Conservation (phyloP, 768 basidiomycete genomes). For the Kwoniella mangroviensis region DNA sequence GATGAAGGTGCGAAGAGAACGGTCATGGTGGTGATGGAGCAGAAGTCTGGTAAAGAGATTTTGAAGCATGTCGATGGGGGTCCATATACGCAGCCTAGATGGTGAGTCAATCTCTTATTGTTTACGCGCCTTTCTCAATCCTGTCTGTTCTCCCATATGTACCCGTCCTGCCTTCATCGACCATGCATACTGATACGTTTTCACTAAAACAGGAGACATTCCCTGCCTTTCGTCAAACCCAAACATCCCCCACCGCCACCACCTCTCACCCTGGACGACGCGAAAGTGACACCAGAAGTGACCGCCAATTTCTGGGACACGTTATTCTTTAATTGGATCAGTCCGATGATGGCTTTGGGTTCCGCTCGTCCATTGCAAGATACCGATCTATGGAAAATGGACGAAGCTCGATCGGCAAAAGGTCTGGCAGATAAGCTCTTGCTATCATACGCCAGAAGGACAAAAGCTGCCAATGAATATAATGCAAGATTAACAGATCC, state of each 20-base stretch:
- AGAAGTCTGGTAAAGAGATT: conserved; percentile 46
- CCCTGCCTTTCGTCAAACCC: conserved; percentile 51
- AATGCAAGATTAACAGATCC: conserved; percentile 72
- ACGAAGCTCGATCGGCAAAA: conserved; percentile 66
- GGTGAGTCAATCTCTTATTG: conserved; percentile 31
- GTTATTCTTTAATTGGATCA: conserved; percentile 77
- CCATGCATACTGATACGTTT: conserved; percentile 3
- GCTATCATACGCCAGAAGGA: conserved; percentile 68
- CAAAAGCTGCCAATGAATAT: conserved; percentile 67
- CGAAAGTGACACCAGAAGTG: conserved; percentile 66
- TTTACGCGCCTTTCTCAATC: neutral
- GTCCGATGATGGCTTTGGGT: conserved; percentile 71
- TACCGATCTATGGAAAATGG: conserved; percentile 78
- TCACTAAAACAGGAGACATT: conserved; percentile 41
- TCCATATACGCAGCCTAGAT: conserved; percentile 48
- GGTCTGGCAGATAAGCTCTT: conserved; percentile 69
- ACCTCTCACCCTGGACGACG: conserved; percentile 54
- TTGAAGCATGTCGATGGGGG: conserved; percentile 40
- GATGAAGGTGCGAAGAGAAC: conserved; percentile 42
- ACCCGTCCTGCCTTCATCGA: neutral
- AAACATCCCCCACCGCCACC: conserved; percentile 56
- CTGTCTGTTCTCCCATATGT: too few relatives aligned
- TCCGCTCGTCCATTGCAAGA: conserved; percentile 80
- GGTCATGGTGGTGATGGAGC: conserved; percentile 47
- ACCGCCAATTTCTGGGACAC: conserved; percentile 67